These are phyloP conservation scores for Candida labiduridarum DNA, from an alignment of 1,139 yeast species.

Conservation along the genomic window DNA sequence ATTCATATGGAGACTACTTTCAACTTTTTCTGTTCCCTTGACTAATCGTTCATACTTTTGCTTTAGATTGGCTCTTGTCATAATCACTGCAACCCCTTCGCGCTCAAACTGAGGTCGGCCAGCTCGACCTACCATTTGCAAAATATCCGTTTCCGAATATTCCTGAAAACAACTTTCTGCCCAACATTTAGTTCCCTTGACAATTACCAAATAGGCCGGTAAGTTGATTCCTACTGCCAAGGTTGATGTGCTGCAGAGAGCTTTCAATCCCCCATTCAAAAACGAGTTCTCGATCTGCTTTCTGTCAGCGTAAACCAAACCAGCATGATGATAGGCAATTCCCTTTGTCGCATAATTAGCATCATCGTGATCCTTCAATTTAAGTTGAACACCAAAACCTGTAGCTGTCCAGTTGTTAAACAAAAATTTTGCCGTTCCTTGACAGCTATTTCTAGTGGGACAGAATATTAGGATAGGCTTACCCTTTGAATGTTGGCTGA, in stretches of 20 bases:
- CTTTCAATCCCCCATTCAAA: constrained; percentile 39
- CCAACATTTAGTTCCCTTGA: constrained; percentile 62
- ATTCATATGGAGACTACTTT: constrained; percentile 49
- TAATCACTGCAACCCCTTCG: constrained; percentile 52
- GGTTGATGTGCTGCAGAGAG: constrained; percentile 60
- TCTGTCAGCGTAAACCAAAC: constrained; percentile 49
- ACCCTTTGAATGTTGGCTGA: constrained; percentile 33
- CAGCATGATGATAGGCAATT: constrained; percentile 62
- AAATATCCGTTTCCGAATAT: constrained; percentile 56
- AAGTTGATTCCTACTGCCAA: constrained; percentile 64
- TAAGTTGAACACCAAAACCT: constrained; percentile 1
- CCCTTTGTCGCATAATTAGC: constrained; percentile 30
- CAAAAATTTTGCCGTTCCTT: constrained; percentile 47
- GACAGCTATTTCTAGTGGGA: constrained; percentile 52
- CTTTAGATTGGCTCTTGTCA: constrained; percentile 45
- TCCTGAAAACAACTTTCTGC: constrained; percentile 47
- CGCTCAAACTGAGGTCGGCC: constrained; percentile 59
- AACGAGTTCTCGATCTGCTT: constrained; percentile 46
- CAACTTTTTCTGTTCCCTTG: constrained; percentile 48
- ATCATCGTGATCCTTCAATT: constrained; percentile 32
- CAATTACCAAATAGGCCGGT: constrained; percentile 61
- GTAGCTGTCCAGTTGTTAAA: constrained; percentile 10
- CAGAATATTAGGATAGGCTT: constrained; percentile 56
- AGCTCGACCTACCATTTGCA: constrained; percentile 66
- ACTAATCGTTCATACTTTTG: constrained; percentile 41